A percentile compares a stretch with the other conserved stretches of the same genome.
Evolutionary conservation across 176 grass and related monocot genomes (phyloP).

Genomic region (Urochloa ruziziensis): DNA sequence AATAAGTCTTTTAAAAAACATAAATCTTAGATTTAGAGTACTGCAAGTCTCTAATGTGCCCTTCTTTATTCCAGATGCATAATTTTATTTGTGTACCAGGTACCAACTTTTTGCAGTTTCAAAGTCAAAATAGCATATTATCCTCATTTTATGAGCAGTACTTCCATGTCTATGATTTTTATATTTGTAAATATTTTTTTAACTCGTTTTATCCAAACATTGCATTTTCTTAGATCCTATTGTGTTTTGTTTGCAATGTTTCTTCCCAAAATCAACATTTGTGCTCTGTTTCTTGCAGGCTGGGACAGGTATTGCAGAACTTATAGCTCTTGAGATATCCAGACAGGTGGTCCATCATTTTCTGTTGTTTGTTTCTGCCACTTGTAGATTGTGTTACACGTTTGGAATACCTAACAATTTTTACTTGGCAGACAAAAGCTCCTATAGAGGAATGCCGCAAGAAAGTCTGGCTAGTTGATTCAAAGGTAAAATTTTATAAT

Average conservation of each 20-base stretch:
- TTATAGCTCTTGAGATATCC: constrained; percentile 96
- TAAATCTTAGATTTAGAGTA: neutral
- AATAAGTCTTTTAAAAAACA: neutral
- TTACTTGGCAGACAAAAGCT: constrained; percentile 57
- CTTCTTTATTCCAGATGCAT: neutral
- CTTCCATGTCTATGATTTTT: constrained; percentile 10
- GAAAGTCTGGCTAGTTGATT: constrained; percentile 98
- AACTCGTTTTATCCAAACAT: neutral
- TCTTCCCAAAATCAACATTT: constrained; percentile 15
- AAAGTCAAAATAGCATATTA: neutral
- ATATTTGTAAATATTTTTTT: neutral
- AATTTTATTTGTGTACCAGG: neutral
- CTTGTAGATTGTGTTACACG: neutral
- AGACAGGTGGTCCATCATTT: constrained; percentile 62
- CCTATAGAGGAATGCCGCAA: constrained; percentile 79
- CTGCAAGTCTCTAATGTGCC: neutral
- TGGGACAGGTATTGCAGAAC: constrained; percentile 90
- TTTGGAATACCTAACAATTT: constrained; percentile 10
- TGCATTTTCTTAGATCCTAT: neutral
- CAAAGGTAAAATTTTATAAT: constrained; percentile 56
- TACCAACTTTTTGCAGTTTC: constrained; percentile 10
- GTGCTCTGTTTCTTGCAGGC: constrained; percentile 55
- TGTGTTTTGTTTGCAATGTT: neutral
- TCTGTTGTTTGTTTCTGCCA: neutral
- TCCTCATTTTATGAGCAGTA: neutral